phyloP scores from a whole-genome alignment of 306 rosid genomes.

The Sphenostylis stenocarpa region DNA sequence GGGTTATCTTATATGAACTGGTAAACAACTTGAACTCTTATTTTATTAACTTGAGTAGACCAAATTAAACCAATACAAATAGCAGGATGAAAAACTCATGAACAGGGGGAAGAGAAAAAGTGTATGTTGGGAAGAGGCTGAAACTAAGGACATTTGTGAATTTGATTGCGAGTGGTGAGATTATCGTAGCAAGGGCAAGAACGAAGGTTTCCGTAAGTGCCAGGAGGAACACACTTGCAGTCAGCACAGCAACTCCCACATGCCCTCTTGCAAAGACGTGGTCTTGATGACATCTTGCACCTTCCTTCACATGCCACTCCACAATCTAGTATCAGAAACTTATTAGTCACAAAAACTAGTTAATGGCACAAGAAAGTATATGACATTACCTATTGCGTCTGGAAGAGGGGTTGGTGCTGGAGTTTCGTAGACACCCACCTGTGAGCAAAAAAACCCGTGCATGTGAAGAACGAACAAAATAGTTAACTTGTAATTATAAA shows the following conservation, averaged over 20 bases:
- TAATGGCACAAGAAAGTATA: neutral
- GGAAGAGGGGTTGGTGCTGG: neutral
- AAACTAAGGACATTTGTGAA: conserved; percentile 33
- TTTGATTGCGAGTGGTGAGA: conserved; percentile 27
- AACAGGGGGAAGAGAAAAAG: too few relatives aligned
- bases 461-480: neutral
- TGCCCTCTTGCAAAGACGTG: conserved; percentile 34
- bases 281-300: conserved; percentile 31
- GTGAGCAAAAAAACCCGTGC: neutral
- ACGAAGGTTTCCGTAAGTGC: neutral
- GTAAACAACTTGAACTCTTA: too few relatives aligned
- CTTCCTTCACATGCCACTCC: conserved; percentile 37
- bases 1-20: too few relatives aligned
- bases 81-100: too few relatives aligned
- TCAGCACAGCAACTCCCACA: conserved; percentile 36
- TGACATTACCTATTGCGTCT: neutral
- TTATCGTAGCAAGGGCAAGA: conserved; percentile 36
- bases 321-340: too few relatives aligned
- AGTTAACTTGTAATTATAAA: too few relatives aligned
- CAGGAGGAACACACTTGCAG: conserved; percentile 36
- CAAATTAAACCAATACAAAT: too few relatives aligned
- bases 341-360: too few relatives aligned
- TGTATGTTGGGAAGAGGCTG: neutral
- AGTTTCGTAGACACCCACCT: neutral
- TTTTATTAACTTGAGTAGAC: too few relatives aligned